Evolutionary conservation across 2,329 filamentous ascomycete genomes (phyloP), one percentile per base, ranked within the genome.

Genomic region (Metarhizium brunneum): DNA sequence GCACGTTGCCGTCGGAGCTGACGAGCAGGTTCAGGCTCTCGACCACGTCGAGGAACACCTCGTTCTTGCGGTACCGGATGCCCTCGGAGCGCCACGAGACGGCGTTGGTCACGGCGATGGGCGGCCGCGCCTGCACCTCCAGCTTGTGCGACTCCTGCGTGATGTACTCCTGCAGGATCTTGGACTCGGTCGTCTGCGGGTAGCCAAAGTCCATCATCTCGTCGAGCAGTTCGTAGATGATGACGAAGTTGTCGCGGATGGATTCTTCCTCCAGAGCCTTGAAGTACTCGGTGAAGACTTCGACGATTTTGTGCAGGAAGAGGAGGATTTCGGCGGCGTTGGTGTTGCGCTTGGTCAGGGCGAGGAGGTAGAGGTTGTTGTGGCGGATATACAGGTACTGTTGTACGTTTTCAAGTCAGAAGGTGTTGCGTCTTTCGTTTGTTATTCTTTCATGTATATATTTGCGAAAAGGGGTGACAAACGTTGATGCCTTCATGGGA

Each of bases 131-230:
- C 75, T 96, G 92, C 57, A 97, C 86, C 71, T 99, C 94, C 58
- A 99, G 84, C 75, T 97, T 97, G 78, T 99, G 94, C 54, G 92
- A 96, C 74, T 99, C 94, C 73, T 99, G 94, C 45, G 94, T 99
- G 70, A 99, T 99, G 77, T 96, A 96, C 77, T 99, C 94, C 73
- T 99, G 94, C 58, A 99, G 77, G 70, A 99, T 99, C 82, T 99
- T 99, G 71, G 85, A 90, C 73, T 99, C 94, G 62, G 94, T 99
- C 10, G 94, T 99, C 73, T 99, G 94, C 6, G 94, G 94, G 71
- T 99, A 96, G 60, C 94, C 94, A 78, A 99, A 99, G 74, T 99
- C 94, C 94, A 99, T 99, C 94, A 99, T 99, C 78, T 99, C 94
- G 69, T 99, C 94, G 60, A 99, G 83, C 59, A 99, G 76, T 74